Evolutionary conservation across 768 basidiomycete species (phyloP).

Genomic region (Leccinum longicurvipes): DNA sequence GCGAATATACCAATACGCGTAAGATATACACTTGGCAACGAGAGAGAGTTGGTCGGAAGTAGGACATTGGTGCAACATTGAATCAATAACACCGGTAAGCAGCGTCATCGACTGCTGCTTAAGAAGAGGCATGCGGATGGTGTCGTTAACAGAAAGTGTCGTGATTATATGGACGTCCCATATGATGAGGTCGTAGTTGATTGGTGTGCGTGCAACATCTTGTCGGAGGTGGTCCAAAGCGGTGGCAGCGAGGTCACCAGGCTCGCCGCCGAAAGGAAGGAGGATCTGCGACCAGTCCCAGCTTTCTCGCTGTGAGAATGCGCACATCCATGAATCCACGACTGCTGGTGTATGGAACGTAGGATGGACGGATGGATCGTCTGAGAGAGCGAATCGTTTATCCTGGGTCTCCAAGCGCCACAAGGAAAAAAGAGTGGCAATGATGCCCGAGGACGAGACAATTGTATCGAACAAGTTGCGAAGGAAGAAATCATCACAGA

Average conservation of each 20-base stretch:
- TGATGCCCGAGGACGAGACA: slow-evolving; percentile 15
- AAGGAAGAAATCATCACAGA: slow-evolving; percentile 16
- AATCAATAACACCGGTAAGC: slow-evolving; percentile 15
- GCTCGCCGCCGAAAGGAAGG: slow-evolving; percentile 19
- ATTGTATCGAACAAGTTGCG: slow-evolving; percentile 17
- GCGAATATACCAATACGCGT: slow-evolving; percentile 30
- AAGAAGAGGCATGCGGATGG: slow-evolving; percentile 23
- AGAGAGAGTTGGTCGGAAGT: slow-evolving; percentile 1
- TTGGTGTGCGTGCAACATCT: slow-evolving; percentile 17
- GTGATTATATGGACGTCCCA: slow-evolving; percentile 32
- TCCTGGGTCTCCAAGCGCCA: slow-evolving; percentile 27
- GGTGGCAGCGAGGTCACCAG: slow-evolving; percentile 17
- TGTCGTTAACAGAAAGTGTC: slow-evolving; percentile 21
- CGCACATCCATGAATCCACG: slow-evolving; percentile 29
- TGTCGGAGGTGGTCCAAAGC: slow-evolving; percentile 25
- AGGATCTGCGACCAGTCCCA: slow-evolving; percentile 30
- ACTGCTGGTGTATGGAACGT: slow-evolving; percentile 10
- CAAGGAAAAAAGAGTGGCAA: slow-evolving; percentile 22
- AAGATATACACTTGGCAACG: slow-evolving; percentile 27
- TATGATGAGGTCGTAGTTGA: slow-evolving; percentile 26
- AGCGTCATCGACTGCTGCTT: slow-evolving; percentile 19
- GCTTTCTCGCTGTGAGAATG: slow-evolving; percentile 19
- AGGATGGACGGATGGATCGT: slow-evolving; percentile 1
- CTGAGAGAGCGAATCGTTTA: slow-evolving; percentile 13
- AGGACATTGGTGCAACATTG: slow-evolving; percentile 11